Percentiles rank a stretch among this genome's conserved stretches.
phyloP scores from a whole-genome alignment of 2,329 filamentous ascomycete genomes.

The Penicillium capsulatum region DNA sequence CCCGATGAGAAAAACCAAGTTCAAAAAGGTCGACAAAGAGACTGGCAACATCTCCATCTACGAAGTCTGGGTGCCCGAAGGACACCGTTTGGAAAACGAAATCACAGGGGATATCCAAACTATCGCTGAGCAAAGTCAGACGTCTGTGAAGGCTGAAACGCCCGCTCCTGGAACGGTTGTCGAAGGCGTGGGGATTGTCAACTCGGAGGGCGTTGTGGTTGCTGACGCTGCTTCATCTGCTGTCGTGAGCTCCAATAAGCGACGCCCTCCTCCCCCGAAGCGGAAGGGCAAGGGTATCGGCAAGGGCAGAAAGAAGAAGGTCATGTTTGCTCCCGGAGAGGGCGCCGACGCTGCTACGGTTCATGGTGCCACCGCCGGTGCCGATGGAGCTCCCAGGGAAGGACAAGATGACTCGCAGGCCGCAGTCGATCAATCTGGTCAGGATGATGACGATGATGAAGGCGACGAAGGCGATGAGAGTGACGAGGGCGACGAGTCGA shows the following conservation, averaged over 20 bases:
- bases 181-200: slow-evolving; percentile 57
- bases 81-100: slow-evolving; percentile 75
- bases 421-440: slow-evolving; percentile 42
- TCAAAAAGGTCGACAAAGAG: slow-evolving; percentile 70
- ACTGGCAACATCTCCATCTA: slow-evolving; percentile 77
- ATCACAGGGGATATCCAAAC: slow-evolving; percentile 58
- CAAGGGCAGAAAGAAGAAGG: slow-evolving; percentile 71
- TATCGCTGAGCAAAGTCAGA: slow-evolving; percentile 40
- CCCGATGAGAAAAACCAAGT: slow-evolving; percentile 73
- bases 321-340: slow-evolving; percentile 51
- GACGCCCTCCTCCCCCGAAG: slow-evolving; percentile 70
- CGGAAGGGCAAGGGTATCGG: slow-evolving; percentile 77
- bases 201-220: slow-evolving; percentile 58
- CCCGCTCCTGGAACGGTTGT: slow-evolving; percentile 57
- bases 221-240: slow-evolving; percentile 45
- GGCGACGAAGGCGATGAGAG: slow-evolving; percentile 49
- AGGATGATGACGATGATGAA: slow-evolving; percentile 47
- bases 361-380: slow-evolving; percentile 38
- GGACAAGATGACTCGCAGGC: slow-evolving; percentile 44
- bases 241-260: slow-evolving; percentile 49
- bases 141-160: slow-evolving; percentile 32
- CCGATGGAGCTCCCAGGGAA: slow-evolving; percentile 33
- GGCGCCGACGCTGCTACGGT: slow-evolving; percentile 35
- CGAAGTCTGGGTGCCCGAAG: slow-evolving; percentile 75
- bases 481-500: slow-evolving; percentile 51